Conservation (phyloP, 352 stramenopile species). For the Hyaloperonospora arabidopsidis region DNA sequence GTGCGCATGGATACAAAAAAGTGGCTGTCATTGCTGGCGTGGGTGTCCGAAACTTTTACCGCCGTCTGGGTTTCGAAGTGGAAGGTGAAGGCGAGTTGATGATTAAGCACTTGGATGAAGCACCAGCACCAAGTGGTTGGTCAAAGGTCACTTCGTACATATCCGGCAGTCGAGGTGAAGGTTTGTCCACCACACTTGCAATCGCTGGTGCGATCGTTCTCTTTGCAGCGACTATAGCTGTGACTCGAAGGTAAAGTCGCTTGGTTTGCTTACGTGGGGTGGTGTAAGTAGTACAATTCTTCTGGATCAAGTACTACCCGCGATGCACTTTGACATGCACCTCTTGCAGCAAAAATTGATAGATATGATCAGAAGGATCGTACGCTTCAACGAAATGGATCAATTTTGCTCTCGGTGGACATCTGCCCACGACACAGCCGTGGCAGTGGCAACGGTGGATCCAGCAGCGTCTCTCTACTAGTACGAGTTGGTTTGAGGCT, state of each 20-base stretch:
- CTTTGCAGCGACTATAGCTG: conserved; percentile 8
- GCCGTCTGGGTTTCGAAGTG: conserved; percentile 81
- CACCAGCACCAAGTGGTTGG: conserved; percentile 7
- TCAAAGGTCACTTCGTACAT: conserved; percentile 15
- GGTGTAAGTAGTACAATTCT: too few relatives aligned
- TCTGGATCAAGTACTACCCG: too few relatives aligned
- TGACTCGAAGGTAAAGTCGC: conserved; percentile 13
- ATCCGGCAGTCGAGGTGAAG: conserved; percentile 2
- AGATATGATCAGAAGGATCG: too few relatives aligned
- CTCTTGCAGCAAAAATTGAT: too few relatives aligned
- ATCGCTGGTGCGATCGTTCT: conserved; percentile 9
- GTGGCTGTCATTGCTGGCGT: conserved; percentile 86
- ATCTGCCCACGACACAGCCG: too few relatives aligned
- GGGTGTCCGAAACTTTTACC: conserved; percentile 88
- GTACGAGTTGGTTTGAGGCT: too few relatives aligned
- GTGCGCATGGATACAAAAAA: conserved; percentile 61
- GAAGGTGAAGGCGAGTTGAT: conserved; percentile 80
- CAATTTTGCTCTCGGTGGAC: too few relatives aligned
- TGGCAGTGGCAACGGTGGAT: too few relatives aligned
- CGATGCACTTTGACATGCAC: too few relatives aligned
- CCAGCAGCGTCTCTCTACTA: too few relatives aligned
- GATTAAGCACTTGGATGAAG: conserved; percentile 66
- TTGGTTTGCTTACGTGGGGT: too few relatives aligned
- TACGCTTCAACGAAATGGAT: too few relatives aligned
- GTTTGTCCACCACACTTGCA: conserved; percentile 7